phyloP scores from a whole-genome alignment of 768 basidiomycete genomes.

The Leccinellum rugosiceps region DNA sequence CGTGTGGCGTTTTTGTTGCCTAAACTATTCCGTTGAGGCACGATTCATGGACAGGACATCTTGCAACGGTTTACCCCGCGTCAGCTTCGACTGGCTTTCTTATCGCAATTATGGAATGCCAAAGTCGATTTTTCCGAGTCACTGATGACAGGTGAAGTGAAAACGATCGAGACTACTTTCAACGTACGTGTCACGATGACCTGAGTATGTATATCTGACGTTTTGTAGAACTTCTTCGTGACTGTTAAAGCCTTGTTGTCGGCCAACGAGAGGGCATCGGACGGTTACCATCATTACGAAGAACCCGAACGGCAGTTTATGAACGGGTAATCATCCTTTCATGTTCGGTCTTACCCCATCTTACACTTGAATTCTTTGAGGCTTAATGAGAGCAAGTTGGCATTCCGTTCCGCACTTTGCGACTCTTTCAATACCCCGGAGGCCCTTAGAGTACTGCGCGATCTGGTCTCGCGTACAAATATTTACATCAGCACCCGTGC shows the following conservation, averaged over 20 bases:
- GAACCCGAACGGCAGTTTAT: slow-evolving; percentile 66
- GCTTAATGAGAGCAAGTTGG: slow-evolving; percentile 66
- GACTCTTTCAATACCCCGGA: slow-evolving; percentile 96
- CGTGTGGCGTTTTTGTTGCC: neutral
- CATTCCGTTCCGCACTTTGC: slow-evolving; percentile 84
- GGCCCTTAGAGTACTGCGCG: slow-evolving; percentile 71
- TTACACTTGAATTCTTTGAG: slow-evolving; percentile 38
- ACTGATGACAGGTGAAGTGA: slow-evolving; percentile 85
- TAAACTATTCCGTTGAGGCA: slow-evolving; percentile 1
- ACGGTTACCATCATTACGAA: slow-evolving; percentile 65
- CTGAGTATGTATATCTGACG: slow-evolving; percentile 1
- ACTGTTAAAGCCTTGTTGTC: slow-evolving; percentile 76
- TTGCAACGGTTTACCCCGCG: slow-evolving; percentile 78
- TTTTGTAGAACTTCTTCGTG: slow-evolving; percentile 86
- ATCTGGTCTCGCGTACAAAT: slow-evolving; percentile 82
- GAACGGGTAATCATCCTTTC: slow-evolving; percentile 44
- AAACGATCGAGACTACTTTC: slow-evolving; percentile 75
- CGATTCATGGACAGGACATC: slow-evolving; percentile 63
- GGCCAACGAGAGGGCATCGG: slow-evolving; percentile 45
- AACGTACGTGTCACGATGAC: slow-evolving; percentile 56
- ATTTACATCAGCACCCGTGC: slow-evolving; percentile 76
- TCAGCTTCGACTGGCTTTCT: slow-evolving; percentile 88
- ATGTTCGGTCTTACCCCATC: slow-evolving; percentile 4
- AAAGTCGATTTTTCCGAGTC: slow-evolving; percentile 94
- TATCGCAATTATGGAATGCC: slow-evolving; percentile 87